Conservation (phyloP, 1,284 basidiomycete genomes). For the Vanrija sp. region DNA sequence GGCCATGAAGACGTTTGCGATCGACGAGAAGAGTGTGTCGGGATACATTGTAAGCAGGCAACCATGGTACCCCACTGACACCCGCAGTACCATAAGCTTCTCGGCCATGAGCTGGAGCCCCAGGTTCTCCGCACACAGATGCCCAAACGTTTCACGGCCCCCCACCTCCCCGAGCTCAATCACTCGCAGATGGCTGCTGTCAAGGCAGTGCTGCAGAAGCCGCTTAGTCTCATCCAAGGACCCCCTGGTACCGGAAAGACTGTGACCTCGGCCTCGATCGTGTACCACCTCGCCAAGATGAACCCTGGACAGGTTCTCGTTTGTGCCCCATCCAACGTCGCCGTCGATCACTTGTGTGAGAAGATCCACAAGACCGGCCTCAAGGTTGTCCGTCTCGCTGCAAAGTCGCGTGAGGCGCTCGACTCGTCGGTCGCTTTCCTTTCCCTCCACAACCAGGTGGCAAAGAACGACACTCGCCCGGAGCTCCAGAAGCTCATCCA, state of each 20-base stretch:
- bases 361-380: conserved; percentile 96
- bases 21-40: conserved; percentile 98
- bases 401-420: conserved; percentile 95
- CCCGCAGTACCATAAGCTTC: conserved; percentile 87
- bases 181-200: conserved; percentile 99
- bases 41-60: conserved; percentile 77
- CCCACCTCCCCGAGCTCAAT: conserved; percentile 95
- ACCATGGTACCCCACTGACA: conserved; percentile 6
- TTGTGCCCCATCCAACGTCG: conserved; percentile 98
- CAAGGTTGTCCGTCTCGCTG: conserved; percentile 95
- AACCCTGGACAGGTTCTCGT: conserved; percentile 98
- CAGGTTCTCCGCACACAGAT: conserved; percentile 71
- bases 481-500: conserved; percentile 97
- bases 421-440: conserved; percentile 90
- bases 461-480: conserved; percentile 88
- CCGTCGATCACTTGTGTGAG: conserved; percentile 97
- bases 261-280: conserved; percentile 98
- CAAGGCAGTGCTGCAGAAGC: conserved; percentile 96
- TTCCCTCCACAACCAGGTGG: conserved; percentile 95
- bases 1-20: conserved; percentile 98
- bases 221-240: conserved; percentile 96
- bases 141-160: conserved; percentile 78
- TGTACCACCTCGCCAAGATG: conserved; percentile 99
- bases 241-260: conserved; percentile 99
- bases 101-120: conserved; percentile 92